Evolutionary conservation across 2,329 filamentous ascomycete species (phyloP).

Genomic region (Phaeophleospora eucalypticola): DNA sequence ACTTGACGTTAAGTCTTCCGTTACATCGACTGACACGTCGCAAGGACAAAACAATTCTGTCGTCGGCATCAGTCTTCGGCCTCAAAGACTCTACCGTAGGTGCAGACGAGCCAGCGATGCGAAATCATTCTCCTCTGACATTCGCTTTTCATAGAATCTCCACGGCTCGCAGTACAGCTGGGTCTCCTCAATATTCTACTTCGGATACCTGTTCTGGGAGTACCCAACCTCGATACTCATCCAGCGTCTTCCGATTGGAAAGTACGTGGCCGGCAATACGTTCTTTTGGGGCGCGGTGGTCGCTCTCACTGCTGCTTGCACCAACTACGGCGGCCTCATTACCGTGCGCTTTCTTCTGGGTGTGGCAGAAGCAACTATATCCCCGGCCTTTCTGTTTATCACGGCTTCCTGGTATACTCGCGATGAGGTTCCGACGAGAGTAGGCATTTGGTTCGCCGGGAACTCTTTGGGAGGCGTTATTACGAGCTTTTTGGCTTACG

Average conservation of each 20-base stretch:
- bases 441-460: conserved; percentile 22
- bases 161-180: conserved; percentile 18
- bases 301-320: conserved; percentile 33
- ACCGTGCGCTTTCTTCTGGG: conserved; percentile 37
- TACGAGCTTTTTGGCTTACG: conserved; percentile 27
- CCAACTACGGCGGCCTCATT: conserved; percentile 34
- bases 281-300: conserved; percentile 33
- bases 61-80: conserved; percentile 18
- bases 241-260: conserved; percentile 15
- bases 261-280: conserved; percentile 20
- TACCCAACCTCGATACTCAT: conserved; percentile 19
- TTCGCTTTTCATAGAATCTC: conserved; percentile 3
- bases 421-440: conserved; percentile 26
- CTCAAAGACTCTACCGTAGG: conserved; percentile 11
- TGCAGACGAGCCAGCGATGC: no score
- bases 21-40: neutral
- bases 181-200: conserved; percentile 19
- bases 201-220: conserved; percentile 20
- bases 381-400: conserved; percentile 39
- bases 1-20: no score
- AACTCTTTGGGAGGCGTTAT: conserved; percentile 17
- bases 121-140: no score
- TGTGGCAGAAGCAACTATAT: conserved; percentile 32
- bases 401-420: conserved; percentile 37
- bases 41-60: conserved; percentile 19